Conservation (phyloP, 129 eudicot species). For the Heracleum sosnowskyi region DNA sequence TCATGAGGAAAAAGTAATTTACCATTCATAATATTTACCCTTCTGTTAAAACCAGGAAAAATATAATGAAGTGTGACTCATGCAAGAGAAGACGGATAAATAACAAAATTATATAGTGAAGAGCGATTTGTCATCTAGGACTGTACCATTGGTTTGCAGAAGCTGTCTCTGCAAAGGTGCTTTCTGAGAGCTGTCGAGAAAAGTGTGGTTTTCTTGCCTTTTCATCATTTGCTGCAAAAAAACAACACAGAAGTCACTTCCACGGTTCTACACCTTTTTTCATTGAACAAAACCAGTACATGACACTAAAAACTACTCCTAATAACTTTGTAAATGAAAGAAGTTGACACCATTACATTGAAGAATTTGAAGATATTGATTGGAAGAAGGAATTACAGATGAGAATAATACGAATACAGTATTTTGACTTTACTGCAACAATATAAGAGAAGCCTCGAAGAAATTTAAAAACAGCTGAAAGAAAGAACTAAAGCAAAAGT, state of each 20-base stretch:
- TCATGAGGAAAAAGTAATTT: slow-evolving; percentile 7
- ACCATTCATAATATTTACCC: slow-evolving; percentile 7
- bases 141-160: slow-evolving; percentile 19
- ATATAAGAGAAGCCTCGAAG: not conserved
- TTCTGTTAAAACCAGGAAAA: not conserved
- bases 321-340: not conserved
- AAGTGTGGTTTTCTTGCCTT: slow-evolving; percentile 29
- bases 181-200: slow-evolving; percentile 25
- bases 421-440: not conserved
- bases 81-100: not conserved
- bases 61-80: not conserved
- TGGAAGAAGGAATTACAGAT: not conserved
- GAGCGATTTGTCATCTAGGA: not conserved
- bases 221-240: slow-evolving; percentile 35
- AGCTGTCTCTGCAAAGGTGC: slow-evolving; percentile 32
- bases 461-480: not conserved
- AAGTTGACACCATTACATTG: not conserved
- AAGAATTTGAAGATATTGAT: not conserved
- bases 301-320: not conserved
- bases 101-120: not conserved
- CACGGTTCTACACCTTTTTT: not conserved
- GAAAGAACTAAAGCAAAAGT: not conserved
- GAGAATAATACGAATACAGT: not conserved
- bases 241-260: not conserved
- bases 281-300: not conserved